These are phyloP conservation scores for Russula sp. DNA, from an alignment of 768 basidiomycete species.

Conservation along the genomic window DNA sequence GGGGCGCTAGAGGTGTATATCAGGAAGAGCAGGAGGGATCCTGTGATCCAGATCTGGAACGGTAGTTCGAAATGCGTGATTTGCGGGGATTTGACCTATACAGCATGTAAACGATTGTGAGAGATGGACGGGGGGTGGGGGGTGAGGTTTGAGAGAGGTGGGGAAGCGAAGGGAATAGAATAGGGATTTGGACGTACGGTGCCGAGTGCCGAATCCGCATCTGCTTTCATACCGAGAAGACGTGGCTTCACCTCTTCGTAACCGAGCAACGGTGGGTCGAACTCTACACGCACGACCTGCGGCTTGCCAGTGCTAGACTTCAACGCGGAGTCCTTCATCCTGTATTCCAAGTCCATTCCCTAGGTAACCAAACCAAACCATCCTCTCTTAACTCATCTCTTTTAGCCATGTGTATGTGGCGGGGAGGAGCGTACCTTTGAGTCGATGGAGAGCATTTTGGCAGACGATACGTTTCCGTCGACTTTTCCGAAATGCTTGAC, in stretches of 20 bases:
- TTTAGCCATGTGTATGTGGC: not conserved
- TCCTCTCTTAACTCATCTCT: too few species aligned
- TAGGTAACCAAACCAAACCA: too few species aligned
- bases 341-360: slow-evolving; percentile 72
- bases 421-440: slow-evolving; percentile 47
- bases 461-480: slow-evolving; percentile 50
- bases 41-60: slow-evolving; percentile 32
- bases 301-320: slow-evolving; percentile 41
- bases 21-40: slow-evolving; percentile 36
- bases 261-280: slow-evolving; percentile 68
- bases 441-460: slow-evolving; percentile 69
- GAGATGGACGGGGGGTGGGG: too few species aligned
- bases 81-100: slow-evolving; percentile 44
- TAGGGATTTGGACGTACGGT: slow-evolving; percentile 50
- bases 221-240: slow-evolving; percentile 72
- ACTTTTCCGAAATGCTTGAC: slow-evolving; percentile 75
- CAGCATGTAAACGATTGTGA: too few species aligned
- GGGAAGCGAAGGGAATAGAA: not conserved
- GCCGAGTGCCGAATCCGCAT: slow-evolving; percentile 75
- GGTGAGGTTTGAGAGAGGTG: not conserved
- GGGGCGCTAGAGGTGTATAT: slow-evolving; percentile 37
- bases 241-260: slow-evolving; percentile 85
- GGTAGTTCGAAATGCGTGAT: slow-evolving; percentile 57
- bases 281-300: slow-evolving; percentile 49
- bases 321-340: slow-evolving; percentile 43